These are phyloP conservation scores for Chytriomyces hyalinus DNA, from an alignment of 192 early-diverging fungal species.

Conservation along the genomic window DNA sequence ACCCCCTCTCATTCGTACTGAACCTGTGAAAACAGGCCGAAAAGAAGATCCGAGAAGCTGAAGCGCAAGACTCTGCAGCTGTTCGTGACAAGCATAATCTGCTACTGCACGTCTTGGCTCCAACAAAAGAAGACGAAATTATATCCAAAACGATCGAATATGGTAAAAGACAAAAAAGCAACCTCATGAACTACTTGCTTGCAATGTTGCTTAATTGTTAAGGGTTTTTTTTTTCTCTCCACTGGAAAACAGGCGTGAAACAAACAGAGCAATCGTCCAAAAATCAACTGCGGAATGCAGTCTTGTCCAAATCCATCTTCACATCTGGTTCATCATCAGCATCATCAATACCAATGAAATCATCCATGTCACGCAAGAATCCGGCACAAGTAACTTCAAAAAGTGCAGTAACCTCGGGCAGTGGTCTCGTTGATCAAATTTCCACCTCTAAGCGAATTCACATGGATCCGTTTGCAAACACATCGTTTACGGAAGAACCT, in stretches of 20 bases:
- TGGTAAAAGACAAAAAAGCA: not conserved
- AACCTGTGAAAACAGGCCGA: slow-evolving; percentile 45
- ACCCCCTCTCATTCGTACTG: not conserved
- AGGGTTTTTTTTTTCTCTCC: too few species aligned
- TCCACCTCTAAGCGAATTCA: not conserved
- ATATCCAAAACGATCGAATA: slow-evolving; percentile 59
- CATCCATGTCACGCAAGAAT: not conserved
- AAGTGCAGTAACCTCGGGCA: not conserved
- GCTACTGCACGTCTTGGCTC: slow-evolving; percentile 62
- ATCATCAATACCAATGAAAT: not conserved
- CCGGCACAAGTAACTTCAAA: not conserved
- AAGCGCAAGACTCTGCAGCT: slow-evolving; percentile 51
- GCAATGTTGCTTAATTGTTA: too few species aligned
- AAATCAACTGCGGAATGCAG: slow-evolving; percentile 5
- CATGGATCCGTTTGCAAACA: slow-evolving; percentile 7
- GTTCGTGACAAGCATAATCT: slow-evolving; percentile 68
- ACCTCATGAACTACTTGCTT: too few species aligned
- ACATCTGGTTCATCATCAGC: not conserved
- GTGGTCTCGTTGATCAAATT: not conserved
- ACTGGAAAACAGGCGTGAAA: too few species aligned
- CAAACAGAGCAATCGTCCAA: not conserved
- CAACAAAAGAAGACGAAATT: slow-evolving; percentile 51
- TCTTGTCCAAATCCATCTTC: slow-evolving; percentile 26
- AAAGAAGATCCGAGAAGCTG: slow-evolving; percentile 59
- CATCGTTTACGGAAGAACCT: not conserved